Conservation (phyloP, 331 rosid species). For the Quercus tomentella region DNA sequence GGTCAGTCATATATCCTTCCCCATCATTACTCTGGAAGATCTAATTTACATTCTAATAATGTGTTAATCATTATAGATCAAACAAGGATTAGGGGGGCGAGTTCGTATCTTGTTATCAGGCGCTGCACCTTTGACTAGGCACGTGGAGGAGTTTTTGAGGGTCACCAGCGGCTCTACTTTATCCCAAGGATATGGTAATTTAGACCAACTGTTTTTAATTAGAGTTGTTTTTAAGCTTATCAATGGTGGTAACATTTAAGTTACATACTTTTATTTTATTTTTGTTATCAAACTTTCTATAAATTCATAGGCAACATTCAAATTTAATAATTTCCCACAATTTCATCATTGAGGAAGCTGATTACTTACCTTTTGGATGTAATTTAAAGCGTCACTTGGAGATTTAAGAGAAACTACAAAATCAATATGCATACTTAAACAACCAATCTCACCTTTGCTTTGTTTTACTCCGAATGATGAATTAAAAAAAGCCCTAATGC, state of each 20-base stretch:
- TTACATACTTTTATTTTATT: too few species aligned
- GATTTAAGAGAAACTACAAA: not conserved
- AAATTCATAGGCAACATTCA: too few species aligned
- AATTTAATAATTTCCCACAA: too few species aligned
- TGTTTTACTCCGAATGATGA: not conserved
- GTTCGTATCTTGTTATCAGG: slow-evolving; percentile 77
- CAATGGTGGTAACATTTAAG: too few species aligned
- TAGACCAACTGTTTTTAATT: not conserved
- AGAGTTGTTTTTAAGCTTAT: not conserved
- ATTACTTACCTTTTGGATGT: too few species aligned
- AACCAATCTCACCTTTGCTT: too few species aligned
- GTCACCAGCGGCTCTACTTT: slow-evolving; percentile 70
- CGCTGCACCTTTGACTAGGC: slow-evolving; percentile 84
- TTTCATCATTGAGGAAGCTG: too few species aligned
- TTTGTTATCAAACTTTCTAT: too few species aligned
- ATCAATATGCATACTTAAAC: not conserved
- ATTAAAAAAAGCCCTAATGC: not conserved
- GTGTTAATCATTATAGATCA: slow-evolving; percentile 43
- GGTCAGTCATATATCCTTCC: slow-evolving; percentile 36
- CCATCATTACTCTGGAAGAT: not conserved
- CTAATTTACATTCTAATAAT: slow-evolving; percentile 17
- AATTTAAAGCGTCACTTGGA: not conserved
- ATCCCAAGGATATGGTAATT: slow-evolving; percentile 88
- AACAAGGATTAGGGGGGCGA: slow-evolving; percentile 79
- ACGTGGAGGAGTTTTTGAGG: slow-evolving; percentile 83